A percentile compares a stretch with the other conserved stretches of the same genome.
These are phyloP conservation scores for Malbranchea cinnamomea DNA, from an alignment of 2,329 filamentous ascomycete genomes.

Conservation along the genomic window DNA sequence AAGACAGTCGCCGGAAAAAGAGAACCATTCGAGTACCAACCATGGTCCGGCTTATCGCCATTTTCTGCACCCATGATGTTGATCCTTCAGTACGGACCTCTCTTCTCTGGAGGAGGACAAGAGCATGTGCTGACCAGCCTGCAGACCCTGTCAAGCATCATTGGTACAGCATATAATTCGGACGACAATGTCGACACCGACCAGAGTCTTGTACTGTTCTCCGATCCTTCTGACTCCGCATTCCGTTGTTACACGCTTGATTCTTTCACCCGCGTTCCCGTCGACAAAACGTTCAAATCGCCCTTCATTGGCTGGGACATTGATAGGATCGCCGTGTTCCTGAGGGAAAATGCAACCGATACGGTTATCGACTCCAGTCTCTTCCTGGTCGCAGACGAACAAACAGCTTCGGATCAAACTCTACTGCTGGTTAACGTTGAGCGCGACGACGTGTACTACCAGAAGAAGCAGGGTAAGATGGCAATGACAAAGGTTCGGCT, in stretches of 20 bases:
- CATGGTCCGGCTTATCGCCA: too few species aligned
- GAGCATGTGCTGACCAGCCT: not conserved
- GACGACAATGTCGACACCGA: not conserved
- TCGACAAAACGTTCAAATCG: not conserved
- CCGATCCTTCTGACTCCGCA: not conserved
- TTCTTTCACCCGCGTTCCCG: not conserved
- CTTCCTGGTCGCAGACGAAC: constrained; percentile 1
- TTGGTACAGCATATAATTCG: not conserved
- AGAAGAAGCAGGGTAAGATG: too few species aligned
- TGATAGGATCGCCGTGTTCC: not conserved
- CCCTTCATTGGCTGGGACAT: constrained; percentile 1
- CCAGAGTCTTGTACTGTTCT: not conserved
- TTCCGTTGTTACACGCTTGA: not conserved
- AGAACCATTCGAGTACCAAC: too few species aligned
- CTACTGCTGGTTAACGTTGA: not conserved
- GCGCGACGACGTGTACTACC: not conserved
- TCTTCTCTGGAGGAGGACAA: not conserved
- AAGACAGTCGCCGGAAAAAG: too few species aligned
- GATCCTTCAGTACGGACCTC: too few species aligned
- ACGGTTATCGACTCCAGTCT: not conserved
- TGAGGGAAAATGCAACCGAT: not conserved
- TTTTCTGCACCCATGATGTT: too few species aligned
- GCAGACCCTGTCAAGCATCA: constrained; percentile 1
- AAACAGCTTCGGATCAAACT: not conserved
- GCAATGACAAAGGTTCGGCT: not conserved